phyloP scores from a whole-genome alignment of 441 rosid genomes.

The Euphorbia celastroides region DNA sequence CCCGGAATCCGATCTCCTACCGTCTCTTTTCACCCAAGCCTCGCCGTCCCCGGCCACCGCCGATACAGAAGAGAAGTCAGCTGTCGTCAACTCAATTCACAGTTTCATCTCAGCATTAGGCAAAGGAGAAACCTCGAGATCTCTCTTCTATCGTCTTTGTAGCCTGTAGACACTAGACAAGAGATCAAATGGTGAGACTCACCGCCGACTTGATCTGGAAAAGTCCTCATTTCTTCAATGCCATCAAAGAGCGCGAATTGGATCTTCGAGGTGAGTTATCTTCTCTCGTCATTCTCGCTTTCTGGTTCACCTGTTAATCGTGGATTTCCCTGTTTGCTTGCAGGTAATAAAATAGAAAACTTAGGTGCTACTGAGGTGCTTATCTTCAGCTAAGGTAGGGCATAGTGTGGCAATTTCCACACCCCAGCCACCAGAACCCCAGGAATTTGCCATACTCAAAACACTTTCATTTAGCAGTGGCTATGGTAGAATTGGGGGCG shows the following conservation, averaged over 20 bases:
- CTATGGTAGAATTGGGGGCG: too few relatives aligned
- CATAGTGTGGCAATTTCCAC: too few relatives aligned
- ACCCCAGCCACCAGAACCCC: too few relatives aligned
- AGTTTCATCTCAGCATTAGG: not conserved
- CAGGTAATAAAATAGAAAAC: constrained; percentile 93
- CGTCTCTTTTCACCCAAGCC: too few relatives aligned
- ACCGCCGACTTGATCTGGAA: constrained; percentile 96
- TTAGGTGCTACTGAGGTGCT: constrained; percentile 95
- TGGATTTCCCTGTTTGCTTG: constrained; percentile 4
- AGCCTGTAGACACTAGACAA: too few relatives aligned
- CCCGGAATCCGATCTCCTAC: too few relatives aligned
- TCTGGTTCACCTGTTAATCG: not conserved
- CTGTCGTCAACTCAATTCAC: not conserved
- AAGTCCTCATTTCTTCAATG: constrained; percentile 96
- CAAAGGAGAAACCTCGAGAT: not conserved
- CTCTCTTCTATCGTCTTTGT: not conserved
- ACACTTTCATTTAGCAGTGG: too few relatives aligned
- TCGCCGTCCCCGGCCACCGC: not conserved
- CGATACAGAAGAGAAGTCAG: not conserved
- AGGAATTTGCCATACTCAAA: too few relatives aligned
- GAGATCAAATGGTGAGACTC: constrained; percentile 79
- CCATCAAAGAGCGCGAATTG: constrained; percentile 86
- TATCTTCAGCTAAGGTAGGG: too few relatives aligned
- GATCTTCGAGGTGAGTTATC: constrained; percentile 74
- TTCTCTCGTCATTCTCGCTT: not conserved